Evolutionary conservation across 169 alveolate species (phyloP), one percentile per base, ranked within the genome.

Genomic region (Babesia ovata): DNA sequence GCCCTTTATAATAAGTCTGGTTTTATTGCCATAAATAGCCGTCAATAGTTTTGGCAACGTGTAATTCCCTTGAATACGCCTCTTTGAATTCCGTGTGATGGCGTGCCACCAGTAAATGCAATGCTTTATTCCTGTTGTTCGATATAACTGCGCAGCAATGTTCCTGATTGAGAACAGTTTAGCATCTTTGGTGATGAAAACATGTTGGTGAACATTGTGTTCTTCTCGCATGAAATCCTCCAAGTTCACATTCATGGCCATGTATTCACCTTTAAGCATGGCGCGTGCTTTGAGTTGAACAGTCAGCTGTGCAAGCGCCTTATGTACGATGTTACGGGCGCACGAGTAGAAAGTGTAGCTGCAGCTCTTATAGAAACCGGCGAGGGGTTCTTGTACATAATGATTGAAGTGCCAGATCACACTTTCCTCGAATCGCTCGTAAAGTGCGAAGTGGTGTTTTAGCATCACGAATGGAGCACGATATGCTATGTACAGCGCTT

Each of bases 391-490:
- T 9, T 82, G 61, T 1, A 76, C 52, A 21, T 76, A 17, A 6
- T 14, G 17, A 12, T 16, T 66, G n/a, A 76, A 17, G 14, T 53
- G 16, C 24, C 39, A n/a, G 46, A 19, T 36, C 0, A 69, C 36
- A 26, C n/a, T 24, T 13, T 28, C 39, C 13, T 76, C 86, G 17
- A 52, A 2, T 49, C 14, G 22, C 2, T 60, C 46, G 21, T 66
- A 76, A 0, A 67, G 8, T 4, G 19, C 13, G n/a, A 21, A 67
- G 54, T 76, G 56, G 24, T 76, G 71, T 42, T 73, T 63, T n/a
- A 76, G 63, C 17, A 76, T n/a, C 26, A 57, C 59, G n/a, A 76
- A 57, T 42, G 86, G 86, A 6, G 72, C 60, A 13, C 79, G 59
- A 22, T 66, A 67, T 7, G 46, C 48, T 1, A 76, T 48, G 56